Percentiles rank a stretch among this genome's conserved stretches.
Evolutionary conservation across 2,329 filamentous ascomycete species (phyloP).

Genomic region (Talaromyces verruculosus): DNA sequence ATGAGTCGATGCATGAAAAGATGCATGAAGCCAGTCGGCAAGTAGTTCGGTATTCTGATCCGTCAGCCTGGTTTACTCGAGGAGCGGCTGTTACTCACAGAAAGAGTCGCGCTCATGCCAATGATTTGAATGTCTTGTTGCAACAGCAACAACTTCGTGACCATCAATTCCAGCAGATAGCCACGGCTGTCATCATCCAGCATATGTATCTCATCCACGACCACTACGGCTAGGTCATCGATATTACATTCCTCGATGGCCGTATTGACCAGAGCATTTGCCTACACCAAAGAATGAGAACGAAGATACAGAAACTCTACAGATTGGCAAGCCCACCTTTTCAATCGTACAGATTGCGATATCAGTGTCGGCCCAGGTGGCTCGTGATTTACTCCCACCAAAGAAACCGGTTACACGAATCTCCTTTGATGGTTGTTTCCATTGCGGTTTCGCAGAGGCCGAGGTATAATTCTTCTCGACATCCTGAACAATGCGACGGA

Average conservation of each 20-base stretch:
- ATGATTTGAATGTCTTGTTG: conserved; percentile 68
- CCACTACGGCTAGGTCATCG: conserved; percentile 63
- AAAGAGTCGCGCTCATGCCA: conserved; percentile 77
- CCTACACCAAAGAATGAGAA: conserved; percentile 47
- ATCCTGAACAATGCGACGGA: conserved; percentile 65
- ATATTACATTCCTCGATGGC: conserved; percentile 71
- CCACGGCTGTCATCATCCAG: conserved; percentile 73
- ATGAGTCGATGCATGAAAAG: conserved; percentile 71
- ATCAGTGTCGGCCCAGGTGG: conserved; percentile 72
- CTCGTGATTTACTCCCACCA: conserved; percentile 67
- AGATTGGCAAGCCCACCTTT: conserved; percentile 52
- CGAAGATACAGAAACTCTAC: not conserved
- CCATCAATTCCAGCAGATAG: conserved; percentile 72
- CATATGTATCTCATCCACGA: conserved; percentile 81
- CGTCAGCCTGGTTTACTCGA: not conserved
- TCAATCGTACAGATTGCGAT: conserved; percentile 78
- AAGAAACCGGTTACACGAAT: conserved; percentile 72
- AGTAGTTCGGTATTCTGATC: conserved; percentile 67
- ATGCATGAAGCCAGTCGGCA: conserved; percentile 68
- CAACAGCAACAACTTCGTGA: conserved; percentile 69
- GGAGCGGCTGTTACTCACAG: conserved; percentile 59
- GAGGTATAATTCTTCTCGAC: conserved; percentile 47
- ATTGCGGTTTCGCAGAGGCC: conserved; percentile 33
- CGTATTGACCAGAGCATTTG: conserved; percentile 70
- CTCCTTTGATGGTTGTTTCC: conserved; percentile 54